A percentile compares a stretch with the other conserved stretches of the same genome.
Conservation (phyloP, 179 eudicot species). For the Dionaea muscipula region DNA sequence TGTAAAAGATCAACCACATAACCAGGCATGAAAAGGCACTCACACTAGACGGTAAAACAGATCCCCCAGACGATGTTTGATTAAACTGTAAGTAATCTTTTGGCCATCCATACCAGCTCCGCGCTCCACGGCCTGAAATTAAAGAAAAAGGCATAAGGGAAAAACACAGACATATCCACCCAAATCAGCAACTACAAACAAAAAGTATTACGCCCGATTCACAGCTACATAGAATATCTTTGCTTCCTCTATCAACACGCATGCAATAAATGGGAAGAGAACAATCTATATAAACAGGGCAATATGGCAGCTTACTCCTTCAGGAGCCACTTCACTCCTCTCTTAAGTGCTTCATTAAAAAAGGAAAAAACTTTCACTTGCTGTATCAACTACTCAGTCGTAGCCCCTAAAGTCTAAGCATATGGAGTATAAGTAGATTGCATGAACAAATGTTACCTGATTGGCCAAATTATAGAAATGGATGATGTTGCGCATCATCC, state of each 20-base stretch:
- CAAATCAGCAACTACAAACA: constrained; percentile 2
- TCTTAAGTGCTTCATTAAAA: too few species aligned
- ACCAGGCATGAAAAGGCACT: constrained; percentile 21
- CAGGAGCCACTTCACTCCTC: too few species aligned
- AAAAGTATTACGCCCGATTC: too few species aligned
- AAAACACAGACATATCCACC: not conserved
- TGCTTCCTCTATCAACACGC: too few species aligned
- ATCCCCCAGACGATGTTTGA: constrained; percentile 86
- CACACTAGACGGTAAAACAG: constrained; percentile 92
- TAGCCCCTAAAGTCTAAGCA: too few species aligned
- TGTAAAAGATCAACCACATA: too few species aligned
- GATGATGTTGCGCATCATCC: constrained; percentile 99
- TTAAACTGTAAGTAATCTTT: constrained; percentile 75
- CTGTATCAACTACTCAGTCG: too few species aligned
- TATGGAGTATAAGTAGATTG: not conserved
- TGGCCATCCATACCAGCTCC: constrained; percentile 99
- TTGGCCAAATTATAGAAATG: constrained; percentile 95
- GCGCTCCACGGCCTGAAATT: constrained; percentile 79
- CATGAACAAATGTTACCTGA: constrained; percentile 37
- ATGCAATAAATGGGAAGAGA: too few species aligned
- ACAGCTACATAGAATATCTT: too few species aligned
- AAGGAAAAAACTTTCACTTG: too few species aligned
- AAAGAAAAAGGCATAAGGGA: not conserved
- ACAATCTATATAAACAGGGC: not conserved
- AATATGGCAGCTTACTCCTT: too few species aligned